These are phyloP conservation scores for Scleroderma bovista DNA, from an alignment of 768 basidiomycete genomes.

Conservation along the genomic window DNA sequence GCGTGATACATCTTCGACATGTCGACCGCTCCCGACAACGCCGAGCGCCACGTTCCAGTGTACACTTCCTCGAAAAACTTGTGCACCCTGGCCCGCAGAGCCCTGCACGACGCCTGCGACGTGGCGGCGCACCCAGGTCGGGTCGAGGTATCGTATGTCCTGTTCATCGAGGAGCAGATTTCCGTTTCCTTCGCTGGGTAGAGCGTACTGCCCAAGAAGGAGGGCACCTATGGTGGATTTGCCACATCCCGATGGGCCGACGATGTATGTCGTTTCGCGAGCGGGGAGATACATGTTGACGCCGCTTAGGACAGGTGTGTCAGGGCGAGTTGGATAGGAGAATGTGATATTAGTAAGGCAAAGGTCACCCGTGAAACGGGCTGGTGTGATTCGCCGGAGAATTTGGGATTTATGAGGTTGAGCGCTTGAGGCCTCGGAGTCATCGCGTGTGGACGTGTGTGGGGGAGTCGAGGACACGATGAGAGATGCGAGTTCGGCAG, in stretches of 20 bases:
- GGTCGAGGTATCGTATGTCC: slow-evolving; percentile 68
- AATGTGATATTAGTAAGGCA: slow-evolving; percentile 56
- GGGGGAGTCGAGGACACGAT: slow-evolving; percentile 26
- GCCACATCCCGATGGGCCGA: slow-evolving; percentile 73
- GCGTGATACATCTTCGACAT: slow-evolving; percentile 48
- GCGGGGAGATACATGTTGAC: slow-evolving; percentile 67
- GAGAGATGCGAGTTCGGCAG: slow-evolving; percentile 22
- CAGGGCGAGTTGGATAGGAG: slow-evolving; percentile 68
- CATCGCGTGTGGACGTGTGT: slow-evolving; percentile 20
- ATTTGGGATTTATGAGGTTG: slow-evolving; percentile 12
- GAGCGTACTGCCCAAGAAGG: slow-evolving; percentile 69
- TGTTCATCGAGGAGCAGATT: slow-evolving; percentile 78
- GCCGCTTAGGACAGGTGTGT: slow-evolving; percentile 49
- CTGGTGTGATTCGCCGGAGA: slow-evolving; percentile 64
- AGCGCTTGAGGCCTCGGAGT: not conserved
- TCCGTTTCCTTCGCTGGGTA: slow-evolving; percentile 37
- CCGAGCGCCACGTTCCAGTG: slow-evolving; percentile 87
- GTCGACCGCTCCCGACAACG: slow-evolving; percentile 42
- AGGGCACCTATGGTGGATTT: slow-evolving; percentile 69
- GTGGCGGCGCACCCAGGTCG: slow-evolving; percentile 57
- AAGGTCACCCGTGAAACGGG: slow-evolving; percentile 65
- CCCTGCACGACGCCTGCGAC: slow-evolving; percentile 78
- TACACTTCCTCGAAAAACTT: slow-evolving; percentile 69
- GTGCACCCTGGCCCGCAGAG: slow-evolving; percentile 40
- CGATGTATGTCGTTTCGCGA: slow-evolving; percentile 71